Evolutionary conservation across 768 basidiomycete genomes (phyloP).

Genomic region (Hericium rajendrae): DNA sequence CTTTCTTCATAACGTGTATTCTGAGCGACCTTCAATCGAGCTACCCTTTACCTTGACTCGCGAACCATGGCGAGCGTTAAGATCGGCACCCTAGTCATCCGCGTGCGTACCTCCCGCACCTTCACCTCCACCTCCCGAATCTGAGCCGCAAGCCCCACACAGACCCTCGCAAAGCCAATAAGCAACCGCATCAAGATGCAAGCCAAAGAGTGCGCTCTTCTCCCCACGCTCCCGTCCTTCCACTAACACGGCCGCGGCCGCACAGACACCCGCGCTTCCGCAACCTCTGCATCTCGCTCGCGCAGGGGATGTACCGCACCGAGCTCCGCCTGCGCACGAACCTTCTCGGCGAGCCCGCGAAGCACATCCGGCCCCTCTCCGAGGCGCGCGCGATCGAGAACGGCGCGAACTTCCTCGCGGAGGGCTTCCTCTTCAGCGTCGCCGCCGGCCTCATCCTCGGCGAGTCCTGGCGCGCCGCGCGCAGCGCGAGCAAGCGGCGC

Average conservation of each 20-base stretch:
- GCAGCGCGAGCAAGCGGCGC: slow-evolving; percentile 59
- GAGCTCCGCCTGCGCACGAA: slow-evolving; percentile 66
- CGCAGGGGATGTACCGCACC: slow-evolving; percentile 66
- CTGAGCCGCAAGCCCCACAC: slow-evolving; percentile 1
- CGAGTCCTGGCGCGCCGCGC: slow-evolving; percentile 67
- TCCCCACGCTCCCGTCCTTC: not conserved
- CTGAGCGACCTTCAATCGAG: no score
- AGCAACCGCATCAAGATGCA: slow-evolving; percentile 58
- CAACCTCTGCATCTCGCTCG: slow-evolving; percentile 57
- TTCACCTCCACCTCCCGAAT: not conserved
- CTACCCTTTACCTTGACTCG: no score
- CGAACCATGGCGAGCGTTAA: slow-evolving; percentile 60
- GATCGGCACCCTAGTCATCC: slow-evolving; percentile 63
- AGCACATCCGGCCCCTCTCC: slow-evolving; percentile 64
- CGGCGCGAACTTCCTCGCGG: slow-evolving; percentile 76
- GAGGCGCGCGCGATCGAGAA: slow-evolving; percentile 77
- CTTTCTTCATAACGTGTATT: no score
- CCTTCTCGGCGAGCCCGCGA: slow-evolving; percentile 68
- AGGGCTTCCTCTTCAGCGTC: slow-evolving; percentile 76
- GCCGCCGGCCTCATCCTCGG: slow-evolving; percentile 66
- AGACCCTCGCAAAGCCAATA: slow-evolving; percentile 86
- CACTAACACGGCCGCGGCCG: not conserved
- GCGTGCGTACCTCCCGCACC: slow-evolving; percentile 35
- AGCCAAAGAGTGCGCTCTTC: slow-evolving; percentile 51
- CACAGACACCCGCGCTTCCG: slow-evolving; percentile 66